Base-by-base conservation (phyloP, 257 asterid species). In the Fraxinus pennsylvanica region DNA sequence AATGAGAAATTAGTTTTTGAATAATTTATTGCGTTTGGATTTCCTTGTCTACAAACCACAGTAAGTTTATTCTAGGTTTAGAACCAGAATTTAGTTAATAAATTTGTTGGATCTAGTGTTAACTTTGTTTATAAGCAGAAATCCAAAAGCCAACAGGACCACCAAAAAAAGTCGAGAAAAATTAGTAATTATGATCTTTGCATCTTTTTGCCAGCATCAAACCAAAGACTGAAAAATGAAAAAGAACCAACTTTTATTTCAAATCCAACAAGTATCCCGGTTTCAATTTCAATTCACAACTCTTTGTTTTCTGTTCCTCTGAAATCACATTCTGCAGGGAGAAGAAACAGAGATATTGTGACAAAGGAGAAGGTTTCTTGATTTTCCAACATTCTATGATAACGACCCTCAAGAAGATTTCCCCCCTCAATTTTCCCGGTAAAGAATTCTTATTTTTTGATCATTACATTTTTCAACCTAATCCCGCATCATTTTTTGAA, bases 311-410 rank as follows among this genome's bases (percentile, higher is more conserved):
- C 45, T 72, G 38, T 71, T 75, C 57, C 78, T 69, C 82, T 76
- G 72, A 45, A 33, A 82, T 77, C 76, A 71, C 67, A 57, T 61
- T 76, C 41, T 80, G 30, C 29, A 69, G 74, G 72, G 82, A 80
- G 68, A 75, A 43, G 52, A 81, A 76, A 80, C 80, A 80, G 87
- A 85, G 89, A 75, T 73, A 57, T 87, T 76, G 72, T 75, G 76
- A 67, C 76, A 67, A 52, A 22, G 38, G 30, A 38, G 45, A 71
- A 69, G 13, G 25, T 79, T 83, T 82, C 82, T 75, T 68, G 71
- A 68, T 43, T 63, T 69, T 82, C 86, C 75, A 78, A 76, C 90
- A 81, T 88, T 79, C 89, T 78, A 54, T 80, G 90, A 90, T 86
- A 85, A 80, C 9, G 89, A 85, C 92, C 80, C 85, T 12, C 80